Evolutionary conservation across 192 early-diverging fungal genomes (phyloP), one percentile per base, ranked within the genome.

Genomic region (Mortierella antarctica): DNA sequence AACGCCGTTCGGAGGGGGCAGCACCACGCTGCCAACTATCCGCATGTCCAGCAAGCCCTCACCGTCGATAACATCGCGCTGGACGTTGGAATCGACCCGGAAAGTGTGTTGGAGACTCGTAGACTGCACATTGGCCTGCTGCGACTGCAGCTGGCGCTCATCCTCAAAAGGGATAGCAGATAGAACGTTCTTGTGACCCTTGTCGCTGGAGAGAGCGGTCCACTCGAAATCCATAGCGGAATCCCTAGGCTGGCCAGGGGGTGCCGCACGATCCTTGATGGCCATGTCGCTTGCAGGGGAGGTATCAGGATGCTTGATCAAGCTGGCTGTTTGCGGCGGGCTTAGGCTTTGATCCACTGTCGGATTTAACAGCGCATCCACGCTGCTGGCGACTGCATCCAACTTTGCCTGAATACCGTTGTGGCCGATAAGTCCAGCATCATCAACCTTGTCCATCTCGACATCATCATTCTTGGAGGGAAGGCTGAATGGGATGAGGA

Each of bases 201-300:
- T 45, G 46, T 15, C 18, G 46, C 20, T 12, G 62, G 48, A 23
- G 48, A 46, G 12, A 23, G 41, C 6, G 15, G 21, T 23, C 72
- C 72, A 67, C 42, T 66, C 58, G 47, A 67, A 55, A 10, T 67
- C 62, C 65, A 67, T 62, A n/a, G 45, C 21, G 7, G 9, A 13
- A 57, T 62, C 51, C 17, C 21, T 15, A 49, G 53, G 40, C 51
- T 56, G 14, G 3, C 31, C 49, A 11, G 13, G 11, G 50, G 1
- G 50, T n/a, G 11, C 50, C 31, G 3, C 3, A 31, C 31, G 31
- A 31, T 58, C 57, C 31, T 40, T 58, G 9, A 17, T 40, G 39
- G 2, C 57, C 23, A 58, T 58, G 57, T 12, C 21, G 14, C 8
- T 1, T 21, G 23, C n/a, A 17, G 31, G 31, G 31, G 31, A 31